phyloP scores from a whole-genome alignment of 306 rosid species.

The Acmispon strigosus region DNA sequence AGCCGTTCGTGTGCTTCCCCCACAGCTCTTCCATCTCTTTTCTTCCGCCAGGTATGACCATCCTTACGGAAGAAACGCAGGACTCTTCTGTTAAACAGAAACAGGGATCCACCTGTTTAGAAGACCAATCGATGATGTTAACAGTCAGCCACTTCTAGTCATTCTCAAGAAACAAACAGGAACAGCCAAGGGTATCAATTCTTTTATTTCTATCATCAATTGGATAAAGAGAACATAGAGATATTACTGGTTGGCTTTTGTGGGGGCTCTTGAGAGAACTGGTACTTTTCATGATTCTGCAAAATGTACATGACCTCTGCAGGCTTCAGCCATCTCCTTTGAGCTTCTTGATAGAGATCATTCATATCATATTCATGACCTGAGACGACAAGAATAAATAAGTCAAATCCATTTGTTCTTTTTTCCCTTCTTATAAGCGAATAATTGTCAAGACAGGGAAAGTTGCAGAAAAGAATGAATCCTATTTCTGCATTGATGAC shows the following conservation, averaged over 20 bases:
- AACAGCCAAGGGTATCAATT: not conserved
- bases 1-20: slow-evolving; percentile 99
- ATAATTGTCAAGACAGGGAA: not conserved
- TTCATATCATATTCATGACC: slow-evolving; percentile 51
- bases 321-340: slow-evolving; percentile 93
- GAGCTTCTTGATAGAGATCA: slow-evolving; percentile 67
- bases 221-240: slow-evolving; percentile 1
- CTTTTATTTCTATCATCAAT: not conserved
- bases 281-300: slow-evolving; percentile 76
- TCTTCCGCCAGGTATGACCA: slow-evolving; percentile 94
- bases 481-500: not conserved
- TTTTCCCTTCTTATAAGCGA: not conserved
- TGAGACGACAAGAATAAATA: slow-evolving; percentile 14
- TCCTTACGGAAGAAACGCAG: slow-evolving; percentile 96
- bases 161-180: not conserved
- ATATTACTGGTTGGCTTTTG: slow-evolving; percentile 67
- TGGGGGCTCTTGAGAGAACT: slow-evolving; percentile 59
- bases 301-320: slow-evolving; percentile 80
- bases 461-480: not conserved
- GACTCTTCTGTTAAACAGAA: slow-evolving; percentile 84
- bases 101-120: slow-evolving; percentile 82
- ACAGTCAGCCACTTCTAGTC: not conserved
- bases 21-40: slow-evolving; percentile 93
- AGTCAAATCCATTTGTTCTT: not conserved
- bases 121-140: slow-evolving; percentile 12